phyloP scores from a whole-genome alignment of 306 rosid species.

The Sophora flavescens region DNA sequence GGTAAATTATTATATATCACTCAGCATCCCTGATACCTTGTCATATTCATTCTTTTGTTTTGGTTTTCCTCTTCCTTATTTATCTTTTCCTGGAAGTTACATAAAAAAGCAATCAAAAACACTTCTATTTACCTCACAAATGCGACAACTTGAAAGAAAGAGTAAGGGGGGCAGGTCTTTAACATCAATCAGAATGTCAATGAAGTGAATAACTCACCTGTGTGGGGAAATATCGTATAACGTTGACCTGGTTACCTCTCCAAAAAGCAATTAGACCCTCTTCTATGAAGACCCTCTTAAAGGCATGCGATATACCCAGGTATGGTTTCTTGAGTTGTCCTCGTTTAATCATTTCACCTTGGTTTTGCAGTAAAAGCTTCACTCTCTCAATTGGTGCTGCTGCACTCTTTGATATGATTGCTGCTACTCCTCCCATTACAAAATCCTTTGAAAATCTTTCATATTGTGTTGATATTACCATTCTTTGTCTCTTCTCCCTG shows the following conservation, averaged over 20 bases:
- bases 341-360: conserved; percentile 91
- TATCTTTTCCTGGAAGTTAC: not conserved
- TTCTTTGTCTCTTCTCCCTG: conserved; percentile 38
- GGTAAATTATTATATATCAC: conserved; percentile 6
- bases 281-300: conserved; percentile 72
- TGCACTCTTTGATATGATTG: conserved; percentile 69
- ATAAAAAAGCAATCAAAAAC: not conserved
- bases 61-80: conserved; percentile 4
- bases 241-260: conserved; percentile 93
- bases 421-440: conserved; percentile 85
- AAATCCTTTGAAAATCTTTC: conserved; percentile 84
- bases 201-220: conserved; percentile 63
- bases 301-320: conserved; percentile 71
- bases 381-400: conserved; percentile 97
- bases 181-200: conserved; percentile 18
- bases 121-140: conserved; percentile 10
- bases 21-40: conserved; percentile 8
- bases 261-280: conserved; percentile 91
- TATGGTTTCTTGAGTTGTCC: conserved; percentile 84
- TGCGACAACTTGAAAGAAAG: not conserved
- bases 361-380: conserved; percentile 93
- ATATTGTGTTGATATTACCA: conserved; percentile 58
- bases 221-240: conserved; percentile 92
- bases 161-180: not conserved
- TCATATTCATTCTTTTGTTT: conserved; percentile 11